These are phyloP conservation scores for Gyrodon lividus DNA, from an alignment of 768 basidiomycete genomes.

Conservation along the genomic window DNA sequence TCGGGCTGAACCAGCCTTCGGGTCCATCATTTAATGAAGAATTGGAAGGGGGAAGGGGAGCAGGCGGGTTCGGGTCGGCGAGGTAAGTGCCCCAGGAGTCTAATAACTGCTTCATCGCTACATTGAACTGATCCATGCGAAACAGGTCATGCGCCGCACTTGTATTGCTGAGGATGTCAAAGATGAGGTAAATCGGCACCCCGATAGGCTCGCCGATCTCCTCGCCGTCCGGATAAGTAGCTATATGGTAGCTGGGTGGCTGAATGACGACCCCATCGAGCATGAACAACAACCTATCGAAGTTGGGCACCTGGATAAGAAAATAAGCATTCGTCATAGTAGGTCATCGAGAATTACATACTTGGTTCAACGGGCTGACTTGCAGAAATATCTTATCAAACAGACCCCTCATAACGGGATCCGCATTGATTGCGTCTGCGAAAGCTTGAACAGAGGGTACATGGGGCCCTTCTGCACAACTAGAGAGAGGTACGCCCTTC, in stretches of 20 bases:
- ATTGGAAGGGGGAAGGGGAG: not conserved
- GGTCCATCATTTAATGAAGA: not conserved
- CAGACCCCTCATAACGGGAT: not conserved
- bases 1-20: too few species aligned
- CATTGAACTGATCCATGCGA: slow-evolving; percentile 6
- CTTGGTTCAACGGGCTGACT: not conserved
- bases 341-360: not conserved
- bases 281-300: not conserved
- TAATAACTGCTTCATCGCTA: not conserved
- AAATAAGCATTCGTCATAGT: not conserved
- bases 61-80: not conserved
- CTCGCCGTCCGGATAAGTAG: not conserved
- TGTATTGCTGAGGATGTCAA: slow-evolving; percentile 24
- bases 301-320: not conserved
- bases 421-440: not conserved
- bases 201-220: slow-evolving; percentile 18
- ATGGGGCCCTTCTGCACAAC: not conserved
- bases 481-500: not conserved
- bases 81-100: slow-evolving; percentile 5
- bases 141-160: slow-evolving; percentile 17
- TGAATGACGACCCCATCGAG: not conserved
- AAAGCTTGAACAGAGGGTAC: not conserved
- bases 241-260: not conserved
- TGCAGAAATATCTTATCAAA: not conserved
- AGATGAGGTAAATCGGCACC: slow-evolving; percentile 14